Conservation (phyloP, 2,329 filamentous ascomycete genomes). For the Colletotrichum sojae region DNA sequence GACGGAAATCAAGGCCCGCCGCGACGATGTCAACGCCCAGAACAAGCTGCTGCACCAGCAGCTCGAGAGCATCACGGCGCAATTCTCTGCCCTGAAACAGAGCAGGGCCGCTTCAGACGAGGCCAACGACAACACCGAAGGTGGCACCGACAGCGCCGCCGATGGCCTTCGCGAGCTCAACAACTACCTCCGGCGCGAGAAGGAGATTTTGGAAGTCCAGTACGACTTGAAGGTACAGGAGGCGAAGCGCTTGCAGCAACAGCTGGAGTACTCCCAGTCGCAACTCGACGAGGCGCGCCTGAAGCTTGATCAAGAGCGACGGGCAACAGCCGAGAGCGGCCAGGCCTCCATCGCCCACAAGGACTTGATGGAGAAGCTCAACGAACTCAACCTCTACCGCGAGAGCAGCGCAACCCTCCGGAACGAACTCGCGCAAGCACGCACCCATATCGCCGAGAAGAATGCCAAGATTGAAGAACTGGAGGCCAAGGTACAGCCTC, state of each 20-base stretch:
- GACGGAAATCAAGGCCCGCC: conserved; percentile 80
- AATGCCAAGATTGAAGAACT: conserved; percentile 82
- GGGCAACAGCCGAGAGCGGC: conserved; percentile 79
- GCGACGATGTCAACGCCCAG: conserved; percentile 88
- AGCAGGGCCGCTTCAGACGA: conserved; percentile 24
- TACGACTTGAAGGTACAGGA: conserved; percentile 92
- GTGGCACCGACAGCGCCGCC: conserved; percentile 61
- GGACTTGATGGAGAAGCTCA: conserved; percentile 93
- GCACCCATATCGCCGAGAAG: conserved; percentile 82
- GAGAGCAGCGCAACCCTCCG: conserved; percentile 95
- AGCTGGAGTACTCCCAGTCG: conserved; percentile 87
- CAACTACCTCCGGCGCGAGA: conserved; percentile 91
- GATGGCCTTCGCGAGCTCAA: conserved; percentile 92
- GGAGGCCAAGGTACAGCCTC: conserved; percentile 81
- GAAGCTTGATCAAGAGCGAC: conserved; percentile 91
- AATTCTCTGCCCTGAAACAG: conserved; percentile 85
- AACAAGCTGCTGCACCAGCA: conserved; percentile 93
- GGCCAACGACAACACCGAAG: conserved; percentile 63
- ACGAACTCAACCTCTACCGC: conserved; percentile 94
- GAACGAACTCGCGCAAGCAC: conserved; percentile 85
- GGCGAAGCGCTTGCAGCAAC: conserved; percentile 88
- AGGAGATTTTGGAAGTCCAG: conserved; percentile 98
- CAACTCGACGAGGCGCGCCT: conserved; percentile 91
- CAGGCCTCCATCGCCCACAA: conserved; percentile 84
- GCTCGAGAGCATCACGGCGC: conserved; percentile 84